phyloP scores from a whole-genome alignment of 106 monocot genomes.

The Xerophyta viscosa region DNA sequence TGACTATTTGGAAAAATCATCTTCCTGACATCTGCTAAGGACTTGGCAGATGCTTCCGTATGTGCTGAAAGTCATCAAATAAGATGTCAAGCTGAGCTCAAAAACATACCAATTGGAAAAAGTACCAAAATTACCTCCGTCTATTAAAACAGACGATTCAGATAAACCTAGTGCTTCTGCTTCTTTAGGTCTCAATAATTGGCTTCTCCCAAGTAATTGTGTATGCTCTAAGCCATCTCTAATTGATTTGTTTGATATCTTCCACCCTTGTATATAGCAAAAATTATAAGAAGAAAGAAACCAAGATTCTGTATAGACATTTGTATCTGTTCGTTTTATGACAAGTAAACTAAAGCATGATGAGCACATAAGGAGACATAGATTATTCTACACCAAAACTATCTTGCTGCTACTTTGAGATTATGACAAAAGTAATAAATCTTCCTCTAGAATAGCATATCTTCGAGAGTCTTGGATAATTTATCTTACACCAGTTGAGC shows the following conservation, averaged over 20 bases:
- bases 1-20: slow-evolving; percentile 28
- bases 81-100: background rate
- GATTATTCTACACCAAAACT: too few relatives aligned
- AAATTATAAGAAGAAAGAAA: background rate
- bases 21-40: slow-evolving; percentile 52
- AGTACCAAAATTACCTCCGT: slow-evolving; percentile 58
- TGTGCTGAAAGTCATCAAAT: slow-evolving; percentile 56
- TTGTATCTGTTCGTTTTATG: too few relatives aligned
- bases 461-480: too few relatives aligned
- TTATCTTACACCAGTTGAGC: too few relatives aligned
- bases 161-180: slow-evolving; percentile 42
- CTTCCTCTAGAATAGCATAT: too few relatives aligned
- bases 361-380: too few relatives aligned
- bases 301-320: too few relatives aligned
- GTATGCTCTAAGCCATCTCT: slow-evolving; percentile 64
- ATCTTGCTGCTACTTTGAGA: too few relatives aligned
- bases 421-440: too few relatives aligned
- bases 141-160: slow-evolving; percentile 56
- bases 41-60: slow-evolving; percentile 91
- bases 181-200: slow-evolving; percentile 57
- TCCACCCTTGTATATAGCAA: slow-evolving; percentile 46
- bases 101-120: background rate
- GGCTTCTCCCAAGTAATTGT: slow-evolving; percentile 66
- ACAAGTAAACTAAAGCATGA: too few relatives aligned
- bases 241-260: slow-evolving; percentile 59